phyloP scores from a whole-genome alignment of 1,139 yeast species.

The Yamadazyma epiphylla region DNA sequence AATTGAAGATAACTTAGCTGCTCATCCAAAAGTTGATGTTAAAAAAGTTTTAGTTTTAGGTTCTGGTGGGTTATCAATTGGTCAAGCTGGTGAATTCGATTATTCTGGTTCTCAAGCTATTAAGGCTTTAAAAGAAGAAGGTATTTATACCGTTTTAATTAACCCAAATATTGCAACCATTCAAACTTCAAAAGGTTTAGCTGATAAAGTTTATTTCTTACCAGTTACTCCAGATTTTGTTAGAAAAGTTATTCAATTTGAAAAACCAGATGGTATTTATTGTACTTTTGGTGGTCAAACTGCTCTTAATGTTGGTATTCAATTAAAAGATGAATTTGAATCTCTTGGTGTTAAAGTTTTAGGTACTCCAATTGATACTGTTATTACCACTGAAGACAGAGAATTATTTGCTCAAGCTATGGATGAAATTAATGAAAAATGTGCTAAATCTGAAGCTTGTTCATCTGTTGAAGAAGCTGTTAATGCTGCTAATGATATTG shows the following conservation, averaged over 20 bases:
- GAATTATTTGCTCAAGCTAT: slow-evolving; percentile 91
- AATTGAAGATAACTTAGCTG: slow-evolving; percentile 66
- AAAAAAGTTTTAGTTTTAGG: slow-evolving; percentile 95
- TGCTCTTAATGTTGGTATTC: slow-evolving; percentile 92
- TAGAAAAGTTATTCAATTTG: slow-evolving; percentile 89
- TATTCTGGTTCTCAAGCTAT: slow-evolving; percentile 96
- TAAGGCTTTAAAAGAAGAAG: slow-evolving; percentile 95
- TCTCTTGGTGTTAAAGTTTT: slow-evolving; percentile 87
- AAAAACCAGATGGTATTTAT: slow-evolving; percentile 95
- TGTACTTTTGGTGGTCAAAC: slow-evolving; percentile 99
- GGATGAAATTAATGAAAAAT: slow-evolving; percentile 91
- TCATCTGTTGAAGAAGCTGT: slow-evolving; percentile 75
- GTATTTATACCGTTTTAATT: slow-evolving; percentile 89
- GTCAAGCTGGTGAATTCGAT: slow-evolving; percentile 99
- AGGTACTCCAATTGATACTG: slow-evolving; percentile 95
- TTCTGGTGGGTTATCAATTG: slow-evolving; percentile 97
- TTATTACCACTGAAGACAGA: slow-evolving; percentile 96
- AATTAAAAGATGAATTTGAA: slow-evolving; percentile 92
- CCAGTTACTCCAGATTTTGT: slow-evolving; percentile 97
- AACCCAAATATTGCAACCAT: slow-evolving; percentile 98
- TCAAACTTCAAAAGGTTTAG: slow-evolving; percentile 96
- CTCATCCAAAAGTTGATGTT: slow-evolving; percentile 72
- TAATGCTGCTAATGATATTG: slow-evolving; percentile 78
- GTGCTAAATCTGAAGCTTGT: slow-evolving; percentile 91
- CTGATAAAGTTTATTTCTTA: slow-evolving; percentile 94